Percentiles rank a stretch among this genome's conserved stretches.
These are phyloP conservation scores for Dictyostelium brefeldianum DNA, from an alignment of 78 protist genomes.

Conservation along the genomic window DNA sequence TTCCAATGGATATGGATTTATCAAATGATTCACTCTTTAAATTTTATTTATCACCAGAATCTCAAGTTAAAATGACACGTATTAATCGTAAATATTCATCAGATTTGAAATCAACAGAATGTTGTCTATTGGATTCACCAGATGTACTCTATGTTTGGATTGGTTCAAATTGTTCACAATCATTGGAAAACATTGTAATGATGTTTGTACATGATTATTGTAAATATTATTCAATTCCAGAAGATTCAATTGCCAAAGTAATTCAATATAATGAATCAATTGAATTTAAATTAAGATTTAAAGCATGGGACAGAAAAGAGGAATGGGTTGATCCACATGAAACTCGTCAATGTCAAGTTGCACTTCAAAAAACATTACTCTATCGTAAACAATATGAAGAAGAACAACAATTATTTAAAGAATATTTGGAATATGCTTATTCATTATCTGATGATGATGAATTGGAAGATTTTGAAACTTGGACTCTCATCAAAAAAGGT, in stretches of 20 bases:
- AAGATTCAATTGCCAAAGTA: background rate
- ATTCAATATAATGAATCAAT: slow-evolving; percentile 47
- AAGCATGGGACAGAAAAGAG: slow-evolving; percentile 74
- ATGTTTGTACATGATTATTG: slow-evolving; percentile 37
- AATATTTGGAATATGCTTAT: slow-evolving; percentile 44
- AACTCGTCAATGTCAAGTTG: slow-evolving; percentile 26
- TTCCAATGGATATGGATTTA: background rate
- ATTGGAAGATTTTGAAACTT: slow-evolving; percentile 62
- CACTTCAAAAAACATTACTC: slow-evolving; percentile 16
- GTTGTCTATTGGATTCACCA: slow-evolving; percentile 33
- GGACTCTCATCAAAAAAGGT: slow-evolving; percentile 58
- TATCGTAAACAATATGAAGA: slow-evolving; percentile 40
- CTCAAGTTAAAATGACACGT: slow-evolving; percentile 14
- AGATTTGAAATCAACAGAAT: slow-evolving; percentile 10
- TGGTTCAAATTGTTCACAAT: slow-evolving; percentile 19
- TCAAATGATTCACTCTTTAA: background rate
- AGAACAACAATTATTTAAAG: slow-evolving; percentile 32
- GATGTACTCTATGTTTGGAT: slow-evolving; percentile 27
- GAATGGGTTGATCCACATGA: slow-evolving; percentile 51
- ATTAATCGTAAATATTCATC: slow-evolving; percentile 23
- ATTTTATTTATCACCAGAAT: slow-evolving; percentile 2
- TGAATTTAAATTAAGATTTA: slow-evolving; percentile 36
- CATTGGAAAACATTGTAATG: background rate
- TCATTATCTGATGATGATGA: slow-evolving; percentile 11
- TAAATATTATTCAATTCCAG: slow-evolving; percentile 18